Evolutionary conservation across 2,329 filamentous ascomycete genomes (phyloP), one percentile per base, ranked within the genome.

Genomic region (Pseudogymnoascus destructans): DNA sequence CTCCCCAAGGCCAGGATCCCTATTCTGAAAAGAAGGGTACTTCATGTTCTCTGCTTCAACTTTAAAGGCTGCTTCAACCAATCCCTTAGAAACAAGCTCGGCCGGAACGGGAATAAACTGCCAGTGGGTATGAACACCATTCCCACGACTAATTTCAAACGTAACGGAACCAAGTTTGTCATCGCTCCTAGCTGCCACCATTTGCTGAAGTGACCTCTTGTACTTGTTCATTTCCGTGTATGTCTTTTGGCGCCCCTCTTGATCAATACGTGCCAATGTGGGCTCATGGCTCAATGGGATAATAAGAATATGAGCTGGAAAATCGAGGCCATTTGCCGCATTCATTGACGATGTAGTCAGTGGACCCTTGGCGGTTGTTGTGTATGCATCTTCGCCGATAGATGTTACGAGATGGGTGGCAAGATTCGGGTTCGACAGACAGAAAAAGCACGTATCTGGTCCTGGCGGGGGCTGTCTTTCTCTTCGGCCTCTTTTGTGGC

Each of bases 351-450:
- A 72, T 1, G 83, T 86, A 1, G 88, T 85, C 0, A 98, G 77
- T 4, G 93, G 91, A 0, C 93, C 93, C 70, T 95, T 96, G 60
- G 93, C 89, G 21, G 87, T 93, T 25, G 93, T 95, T 58, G 97
- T 73, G 70, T 97, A 97, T 58, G 84, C 79, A 61, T 95, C 87
- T 15, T 90, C 84, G 57, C 88, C 93, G 63, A 98, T 92, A 23
- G 87, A 90, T 63, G 87, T 86, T 66, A 96, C 86, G 71, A 98
- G 86, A 72, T 98, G 92, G 1, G 85, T 86, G 57, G 87, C 86
- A 46, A 93, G 76, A 61, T 86, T 86, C 5, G 87, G 82, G 70
- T 95, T 96, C 5, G 89, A 91, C 9, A 98, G 78, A 69, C 93
- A 98, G 75, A 98, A 97, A 76, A 93, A 98, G 73, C 93, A 98